Percentiles rank a stretch among this genome's conserved stretches.
Evolutionary conservation across 2,329 filamentous ascomycete genomes (phyloP).

Genomic region (Verticillium nubilum): DNA sequence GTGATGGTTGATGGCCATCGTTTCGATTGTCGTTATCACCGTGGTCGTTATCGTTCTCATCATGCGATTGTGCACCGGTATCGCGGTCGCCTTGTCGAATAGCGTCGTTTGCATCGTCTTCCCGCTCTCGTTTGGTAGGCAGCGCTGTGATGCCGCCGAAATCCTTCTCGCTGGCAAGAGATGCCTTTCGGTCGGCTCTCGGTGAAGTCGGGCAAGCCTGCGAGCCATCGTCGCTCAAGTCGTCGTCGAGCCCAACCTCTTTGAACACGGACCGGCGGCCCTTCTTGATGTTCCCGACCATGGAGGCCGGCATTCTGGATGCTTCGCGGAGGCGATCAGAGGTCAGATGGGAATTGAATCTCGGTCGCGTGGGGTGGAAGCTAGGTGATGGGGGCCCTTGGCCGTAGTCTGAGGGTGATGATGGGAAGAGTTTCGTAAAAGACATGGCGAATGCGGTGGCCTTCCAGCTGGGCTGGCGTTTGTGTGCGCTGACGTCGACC

Average conservation of each 20-base stretch:
- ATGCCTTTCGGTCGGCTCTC: conserved; percentile 6
- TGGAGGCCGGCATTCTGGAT: conserved; percentile 30
- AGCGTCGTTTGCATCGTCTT: conserved; percentile 5
- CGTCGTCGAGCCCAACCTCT: conserved; percentile 41
- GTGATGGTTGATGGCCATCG: conserved; percentile 13
- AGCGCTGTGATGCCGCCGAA: conserved; percentile 22
- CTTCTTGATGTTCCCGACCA: conserved; percentile 40
- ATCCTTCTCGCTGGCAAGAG: conserved; percentile 21
- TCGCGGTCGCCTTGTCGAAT: not conserved
- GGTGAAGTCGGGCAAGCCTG: not conserved
- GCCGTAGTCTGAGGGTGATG: not conserved
- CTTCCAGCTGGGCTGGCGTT: not conserved
- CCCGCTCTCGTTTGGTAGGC: conserved; percentile 1
- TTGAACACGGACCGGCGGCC: conserved; percentile 47
- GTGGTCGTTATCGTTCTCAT: not conserved
- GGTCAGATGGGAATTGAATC: conserved; percentile 45
- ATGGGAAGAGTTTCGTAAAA: not conserved
- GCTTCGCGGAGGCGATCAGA: conserved; percentile 46
- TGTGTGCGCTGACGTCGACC: not conserved
- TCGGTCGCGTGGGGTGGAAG: conserved; percentile 30
- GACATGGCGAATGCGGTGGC: not conserved
- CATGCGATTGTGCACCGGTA: not conserved
- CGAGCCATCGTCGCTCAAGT: conserved; percentile 17
- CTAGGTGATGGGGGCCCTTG: conserved; percentile 2
- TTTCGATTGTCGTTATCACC: conserved; percentile 18